Evolutionary conservation across 495 filamentous ascomycete genomes (phyloP), one percentile per base, ranked within the genome.

Genomic region (Neurospora tetraspora): DNA sequence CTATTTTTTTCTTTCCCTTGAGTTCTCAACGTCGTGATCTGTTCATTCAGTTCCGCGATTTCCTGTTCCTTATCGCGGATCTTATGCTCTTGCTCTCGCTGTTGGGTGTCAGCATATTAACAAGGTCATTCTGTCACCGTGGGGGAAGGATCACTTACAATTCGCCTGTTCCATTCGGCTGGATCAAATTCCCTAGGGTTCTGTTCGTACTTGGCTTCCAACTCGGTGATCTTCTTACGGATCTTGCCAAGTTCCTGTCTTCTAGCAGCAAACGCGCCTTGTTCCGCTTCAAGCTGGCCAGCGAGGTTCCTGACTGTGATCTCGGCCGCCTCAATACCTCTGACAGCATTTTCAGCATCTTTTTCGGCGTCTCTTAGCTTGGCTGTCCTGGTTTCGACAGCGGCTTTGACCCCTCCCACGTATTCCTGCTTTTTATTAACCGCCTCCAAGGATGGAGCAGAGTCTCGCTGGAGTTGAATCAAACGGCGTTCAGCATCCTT

Each of bases 351-450:
- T 7, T 89, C 83, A n/a, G 90, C 90, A 14, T 78, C 79, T 3
- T 73, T 71, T 39, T 92, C 90, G 2, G 87, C 82, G 12, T 82
- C 75, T 11, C 85, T 84, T 23, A 91, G 74, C 3, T 80, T 78
- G n/a, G 78, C 79, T 73, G 86, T 86, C 61, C 89, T 86, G 65
- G 82, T 82, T 7, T 80, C 79, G 7, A 88, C 83, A 6, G 90
- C 89, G 4, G 77, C 74, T 70, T 85, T 79, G 5, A 89, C 80
- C 20, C 81, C 77, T 14, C 72, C 77, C 69, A 78, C 53, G 73
- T 96, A 96, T 12, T 80, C 78, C 73, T 91, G 81, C 79, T 95
- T 97, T 16, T 78, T 78, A 70, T 89, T 89, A 38, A 92, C 86
- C 2, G 89, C 88, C 75, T 85, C 76, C 70, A 97, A 76, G 1